Percentiles rank a stretch among this genome's conserved stretches.
These are phyloP conservation scores for Brettanomyces nanus DNA, from an alignment of 805 yeast species.

Conservation along the genomic window DNA sequence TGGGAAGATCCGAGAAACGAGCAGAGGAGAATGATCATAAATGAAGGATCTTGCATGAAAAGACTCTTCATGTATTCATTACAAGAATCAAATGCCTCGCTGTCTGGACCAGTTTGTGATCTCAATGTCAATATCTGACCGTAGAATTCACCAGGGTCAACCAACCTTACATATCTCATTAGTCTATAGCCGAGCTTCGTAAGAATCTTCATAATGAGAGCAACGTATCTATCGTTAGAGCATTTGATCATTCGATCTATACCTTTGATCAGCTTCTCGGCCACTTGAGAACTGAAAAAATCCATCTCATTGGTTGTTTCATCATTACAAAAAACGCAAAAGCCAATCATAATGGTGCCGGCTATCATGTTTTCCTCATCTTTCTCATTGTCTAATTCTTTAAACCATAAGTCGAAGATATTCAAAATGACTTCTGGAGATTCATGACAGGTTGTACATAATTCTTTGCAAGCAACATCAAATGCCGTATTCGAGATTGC, in stretches of 20 bases:
- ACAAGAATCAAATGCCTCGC: conserved; percentile 5
- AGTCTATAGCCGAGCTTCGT: not conserved
- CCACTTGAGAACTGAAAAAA: conserved; percentile 2
- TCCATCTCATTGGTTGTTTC: not conserved
- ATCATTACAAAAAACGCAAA: conserved; percentile 7
- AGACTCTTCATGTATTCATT: conserved; percentile 11
- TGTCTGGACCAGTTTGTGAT: conserved; percentile 2
- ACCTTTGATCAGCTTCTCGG: conserved; percentile 1
- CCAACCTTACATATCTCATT: not conserved
- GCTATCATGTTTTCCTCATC: not conserved
- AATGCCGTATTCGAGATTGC: conserved; percentile 4
- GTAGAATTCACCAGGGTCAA: conserved; percentile 7
- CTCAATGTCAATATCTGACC: conserved; percentile 6
- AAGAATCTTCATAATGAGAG: not conserved
- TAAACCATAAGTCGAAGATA: not conserved
- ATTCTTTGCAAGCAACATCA: not conserved
- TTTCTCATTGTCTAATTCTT: not conserved
- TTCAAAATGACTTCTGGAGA: conserved; percentile 1
- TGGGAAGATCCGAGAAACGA: conserved; percentile 6
- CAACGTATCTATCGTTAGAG: not conserved
- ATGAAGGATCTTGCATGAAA: conserved; percentile 7
- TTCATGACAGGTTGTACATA: not conserved
- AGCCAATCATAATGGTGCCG: conserved; percentile 5
- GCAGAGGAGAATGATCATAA: conserved; percentile 10
- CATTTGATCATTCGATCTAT: not conserved